Conservation (phyloP, 2,329 filamentous ascomycete species). For the Hymenoscyphus linearis region DNA sequence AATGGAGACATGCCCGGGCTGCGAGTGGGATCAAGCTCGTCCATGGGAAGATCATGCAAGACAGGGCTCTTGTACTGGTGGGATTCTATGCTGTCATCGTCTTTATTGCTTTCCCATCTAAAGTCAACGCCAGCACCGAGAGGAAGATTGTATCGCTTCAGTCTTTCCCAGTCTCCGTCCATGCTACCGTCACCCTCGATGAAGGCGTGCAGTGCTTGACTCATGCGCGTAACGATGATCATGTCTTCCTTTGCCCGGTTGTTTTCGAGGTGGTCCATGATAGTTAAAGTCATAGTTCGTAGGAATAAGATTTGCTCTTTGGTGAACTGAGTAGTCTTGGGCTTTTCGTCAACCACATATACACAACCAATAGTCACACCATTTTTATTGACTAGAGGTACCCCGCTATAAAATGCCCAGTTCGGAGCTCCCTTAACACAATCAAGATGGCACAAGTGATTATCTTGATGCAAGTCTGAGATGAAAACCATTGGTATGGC, state of each 20-base stretch:
- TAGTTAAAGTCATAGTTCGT: conserved; percentile 48
- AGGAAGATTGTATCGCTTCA: conserved; percentile 22
- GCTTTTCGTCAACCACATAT: conserved; percentile 44
- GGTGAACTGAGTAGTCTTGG: conserved; percentile 44
- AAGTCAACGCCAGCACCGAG: conserved; percentile 20
- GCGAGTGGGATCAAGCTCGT: background rate
- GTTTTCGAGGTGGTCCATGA: conserved; percentile 58
- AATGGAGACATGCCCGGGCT: conserved; percentile 16
- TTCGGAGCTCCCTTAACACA: conserved; percentile 21
- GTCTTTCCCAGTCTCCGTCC: conserved; percentile 24
- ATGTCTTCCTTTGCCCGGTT: conserved; percentile 46
- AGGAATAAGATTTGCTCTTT: conserved; percentile 48
- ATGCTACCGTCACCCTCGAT: conserved; percentile 39
- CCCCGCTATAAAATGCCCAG: conserved; percentile 25
- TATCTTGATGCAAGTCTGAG: conserved; percentile 18
- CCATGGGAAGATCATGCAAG: background rate
- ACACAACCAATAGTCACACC: conserved; percentile 27
- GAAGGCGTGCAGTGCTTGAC: conserved; percentile 46
- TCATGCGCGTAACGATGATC: conserved; percentile 47
- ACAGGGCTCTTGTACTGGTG: background rate
- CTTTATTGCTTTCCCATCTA: conserved; percentile 21
- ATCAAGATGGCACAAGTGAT: conserved; percentile 15
- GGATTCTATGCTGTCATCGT: conserved; percentile 6
- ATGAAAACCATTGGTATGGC: conserved; percentile 18
- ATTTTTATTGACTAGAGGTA: conserved; percentile 22